phyloP scores from a whole-genome alignment of 1,284 basidiomycete genomes.

The Cutaneotrichosporon arboriforme region DNA sequence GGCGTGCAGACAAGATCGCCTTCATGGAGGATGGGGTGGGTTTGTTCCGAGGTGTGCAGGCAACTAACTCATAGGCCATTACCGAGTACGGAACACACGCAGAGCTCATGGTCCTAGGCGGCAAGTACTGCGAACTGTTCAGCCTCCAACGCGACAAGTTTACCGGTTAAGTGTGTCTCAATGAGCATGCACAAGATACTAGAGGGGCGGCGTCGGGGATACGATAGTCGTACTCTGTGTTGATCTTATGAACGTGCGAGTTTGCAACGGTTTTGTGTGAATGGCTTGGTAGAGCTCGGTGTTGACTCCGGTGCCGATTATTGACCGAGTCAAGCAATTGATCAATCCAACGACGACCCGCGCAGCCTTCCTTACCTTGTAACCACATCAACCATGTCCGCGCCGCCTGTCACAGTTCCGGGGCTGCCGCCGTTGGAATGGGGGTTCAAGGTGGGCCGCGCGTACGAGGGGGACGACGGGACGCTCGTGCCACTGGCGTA shows the following conservation, averaged over 20 bases:
- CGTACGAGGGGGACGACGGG: neutral
- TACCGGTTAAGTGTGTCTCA: too few relatives aligned
- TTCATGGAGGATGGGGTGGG: constrained; percentile 34
- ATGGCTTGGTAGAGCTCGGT: too few relatives aligned
- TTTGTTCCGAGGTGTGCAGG: neutral
- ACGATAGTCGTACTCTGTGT: too few relatives aligned
- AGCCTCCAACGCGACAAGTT: constrained; percentile 20
- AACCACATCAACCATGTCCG: too few relatives aligned
- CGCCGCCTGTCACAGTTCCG: neutral
- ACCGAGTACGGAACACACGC: constrained; percentile 74
- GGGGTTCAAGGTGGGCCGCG: neutral
- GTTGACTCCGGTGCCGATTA: too few relatives aligned
- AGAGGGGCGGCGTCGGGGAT: too few relatives aligned
- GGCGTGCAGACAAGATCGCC: constrained; percentile 53
- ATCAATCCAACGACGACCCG: too few relatives aligned
- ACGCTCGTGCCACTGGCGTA: neutral
- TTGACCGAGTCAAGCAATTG: too few relatives aligned
- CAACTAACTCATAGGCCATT: constrained; percentile 47
- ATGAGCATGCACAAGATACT: too few relatives aligned
- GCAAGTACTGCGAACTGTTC: constrained; percentile 34
- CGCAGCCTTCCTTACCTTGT: too few relatives aligned
- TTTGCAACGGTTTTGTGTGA: too few relatives aligned
- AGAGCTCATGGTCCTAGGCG: constrained; percentile 56
- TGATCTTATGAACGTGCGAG: too few relatives aligned
- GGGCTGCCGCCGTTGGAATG: constrained; percentile 2